A percentile compares a stretch with the other conserved stretches of the same genome.
Conservation (phyloP, 2,329 filamentous ascomycete species). For the Exophiala oligosperma region DNA sequence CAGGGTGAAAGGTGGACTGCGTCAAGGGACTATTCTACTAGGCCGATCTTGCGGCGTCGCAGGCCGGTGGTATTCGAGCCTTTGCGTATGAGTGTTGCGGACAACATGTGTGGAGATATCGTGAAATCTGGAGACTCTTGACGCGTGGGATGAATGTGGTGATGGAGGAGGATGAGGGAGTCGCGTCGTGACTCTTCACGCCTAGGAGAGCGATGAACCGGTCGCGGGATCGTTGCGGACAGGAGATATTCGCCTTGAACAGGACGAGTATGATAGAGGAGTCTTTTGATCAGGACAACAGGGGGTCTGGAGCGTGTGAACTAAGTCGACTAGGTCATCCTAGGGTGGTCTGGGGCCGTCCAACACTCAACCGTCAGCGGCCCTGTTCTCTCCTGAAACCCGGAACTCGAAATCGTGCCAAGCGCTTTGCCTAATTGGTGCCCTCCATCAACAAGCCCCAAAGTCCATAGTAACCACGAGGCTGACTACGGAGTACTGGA, state of each 20-base stretch:
- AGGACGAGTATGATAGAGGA: background rate
- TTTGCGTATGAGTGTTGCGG: slow-evolving; percentile 11
- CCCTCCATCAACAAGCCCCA: slow-evolving; percentile 4
- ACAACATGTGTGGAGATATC: slow-evolving; percentile 15
- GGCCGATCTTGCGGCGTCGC: slow-evolving; percentile 4
- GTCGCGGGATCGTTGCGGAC: background rate
- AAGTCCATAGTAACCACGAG: too few relatives aligned
- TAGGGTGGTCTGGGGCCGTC: background rate
- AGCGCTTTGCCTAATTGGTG: slow-evolving; percentile 9
- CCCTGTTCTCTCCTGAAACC: background rate
- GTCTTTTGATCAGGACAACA: slow-evolving; percentile 3
- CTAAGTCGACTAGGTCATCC: background rate
- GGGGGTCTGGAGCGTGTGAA: background rate
- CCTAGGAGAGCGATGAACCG: background rate
- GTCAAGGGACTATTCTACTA: background rate
- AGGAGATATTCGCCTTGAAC: too few relatives aligned
- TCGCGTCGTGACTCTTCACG: slow-evolving; percentile 7
- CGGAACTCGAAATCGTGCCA: background rate
- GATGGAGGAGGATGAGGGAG: background rate
- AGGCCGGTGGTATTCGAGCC: slow-evolving; percentile 20
- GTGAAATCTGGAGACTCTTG: background rate
- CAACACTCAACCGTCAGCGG: background rate
- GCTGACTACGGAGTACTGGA: too few relatives aligned
- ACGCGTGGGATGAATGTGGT: slow-evolving; percentile 9
- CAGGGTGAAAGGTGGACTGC: background rate